A percentile compares a stretch with the other conserved stretches of the same genome.
phyloP scores from a whole-genome alignment of 495 filamentous ascomycete genomes.

The Penicillium canariense region DNA sequence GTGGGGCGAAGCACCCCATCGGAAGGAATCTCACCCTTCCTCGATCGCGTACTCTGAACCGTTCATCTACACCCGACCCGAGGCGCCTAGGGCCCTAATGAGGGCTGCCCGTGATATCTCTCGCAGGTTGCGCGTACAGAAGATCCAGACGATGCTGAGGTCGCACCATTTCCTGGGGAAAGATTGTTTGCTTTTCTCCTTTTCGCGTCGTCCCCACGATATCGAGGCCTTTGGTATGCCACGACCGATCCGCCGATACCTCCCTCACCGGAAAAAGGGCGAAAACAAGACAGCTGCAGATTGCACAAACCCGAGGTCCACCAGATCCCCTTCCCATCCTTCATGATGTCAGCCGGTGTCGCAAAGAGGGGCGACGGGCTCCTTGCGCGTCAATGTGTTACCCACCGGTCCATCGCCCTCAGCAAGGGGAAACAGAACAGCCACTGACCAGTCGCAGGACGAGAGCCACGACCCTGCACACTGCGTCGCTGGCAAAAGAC shows the following conservation, averaged over 20 bases:
- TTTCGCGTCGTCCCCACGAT: not conserved
- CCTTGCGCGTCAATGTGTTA: conserved; percentile 26
- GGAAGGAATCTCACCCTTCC: conserved; percentile 14
- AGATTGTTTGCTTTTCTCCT: not conserved
- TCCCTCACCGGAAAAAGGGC: no score
- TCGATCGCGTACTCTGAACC: not conserved
- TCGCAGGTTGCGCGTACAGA: not conserved
- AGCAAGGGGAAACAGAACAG: conserved; percentile 1
- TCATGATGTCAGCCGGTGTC: conserved; percentile 22
- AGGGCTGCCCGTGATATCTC: not conserved
- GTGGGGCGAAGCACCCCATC: conserved; percentile 18
- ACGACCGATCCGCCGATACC: no score
- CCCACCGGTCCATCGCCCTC: conserved; percentile 5
- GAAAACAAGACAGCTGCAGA: no score
- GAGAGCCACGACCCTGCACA: not conserved
- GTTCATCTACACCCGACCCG: not conserved
- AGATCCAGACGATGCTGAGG: not conserved
- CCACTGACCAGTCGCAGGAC: not conserved
- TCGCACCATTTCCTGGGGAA: not conserved
- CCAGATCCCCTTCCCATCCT: not conserved
- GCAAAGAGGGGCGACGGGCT: conserved; percentile 6
- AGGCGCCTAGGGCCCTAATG: not conserved
- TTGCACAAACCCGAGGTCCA: not conserved
- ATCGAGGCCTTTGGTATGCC: no score
- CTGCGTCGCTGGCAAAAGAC: not conserved